Percentiles rank a stretch among this genome's conserved stretches.
Evolutionary conservation across 305 asterid genomes (phyloP).

Genomic region (Fraxinus albicans): DNA sequence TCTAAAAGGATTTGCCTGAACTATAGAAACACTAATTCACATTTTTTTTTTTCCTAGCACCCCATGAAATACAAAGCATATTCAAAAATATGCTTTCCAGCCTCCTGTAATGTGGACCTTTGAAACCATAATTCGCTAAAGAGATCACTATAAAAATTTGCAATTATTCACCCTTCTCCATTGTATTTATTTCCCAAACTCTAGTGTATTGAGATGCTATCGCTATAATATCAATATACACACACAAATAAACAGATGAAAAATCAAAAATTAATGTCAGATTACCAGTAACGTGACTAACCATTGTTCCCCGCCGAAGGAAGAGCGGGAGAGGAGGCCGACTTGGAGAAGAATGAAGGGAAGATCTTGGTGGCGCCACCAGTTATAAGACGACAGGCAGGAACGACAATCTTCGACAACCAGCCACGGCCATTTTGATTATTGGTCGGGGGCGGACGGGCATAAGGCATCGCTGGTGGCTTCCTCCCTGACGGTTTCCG

Average conservation of each 20-base stretch:
- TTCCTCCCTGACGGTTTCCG: slow-evolving; percentile 28
- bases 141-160: not conserved
- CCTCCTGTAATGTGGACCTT: not conserved
- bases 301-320: slow-evolving; percentile 11
- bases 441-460: slow-evolving; percentile 29
- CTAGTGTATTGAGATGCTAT: not conserved
- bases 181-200: not conserved
- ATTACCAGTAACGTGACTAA: not conserved
- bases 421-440: slow-evolving; percentile 18
- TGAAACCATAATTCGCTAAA: not conserved
- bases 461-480: slow-evolving; percentile 39
- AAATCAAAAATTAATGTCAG: not conserved
- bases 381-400: slow-evolving; percentile 42
- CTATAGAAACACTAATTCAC: not conserved
- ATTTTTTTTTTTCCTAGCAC: not conserved
- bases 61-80: not conserved
- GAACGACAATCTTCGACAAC: slow-evolving; percentile 47
- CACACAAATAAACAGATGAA: not conserved
- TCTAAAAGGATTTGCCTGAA: not conserved
- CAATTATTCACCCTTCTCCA: not conserved
- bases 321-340: slow-evolving; percentile 16
- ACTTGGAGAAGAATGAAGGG: slow-evolving; percentile 33
- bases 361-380: slow-evolving; percentile 39
- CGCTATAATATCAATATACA: not conserved
- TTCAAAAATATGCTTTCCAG: not conserved